phyloP scores from a whole-genome alignment of 2,329 filamentous ascomycete species.

The Paracoccidioides lutzii region DNA sequence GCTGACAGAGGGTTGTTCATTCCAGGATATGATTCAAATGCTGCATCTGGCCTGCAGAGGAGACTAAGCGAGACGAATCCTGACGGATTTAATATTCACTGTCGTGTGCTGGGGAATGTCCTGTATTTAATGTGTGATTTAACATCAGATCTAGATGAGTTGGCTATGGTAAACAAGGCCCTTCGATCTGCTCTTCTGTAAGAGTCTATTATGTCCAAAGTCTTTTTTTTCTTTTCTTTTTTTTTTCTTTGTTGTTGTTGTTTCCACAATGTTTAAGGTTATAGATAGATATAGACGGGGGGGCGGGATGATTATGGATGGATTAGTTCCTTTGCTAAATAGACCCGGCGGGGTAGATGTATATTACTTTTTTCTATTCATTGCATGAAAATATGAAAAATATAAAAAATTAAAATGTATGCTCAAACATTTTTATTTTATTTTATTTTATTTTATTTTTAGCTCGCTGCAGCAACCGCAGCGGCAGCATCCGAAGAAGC shows the following conservation, averaged over 20 bases:
- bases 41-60: slow-evolving; percentile 41
- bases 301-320: too few relatives aligned
- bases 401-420: background rate
- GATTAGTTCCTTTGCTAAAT: too few relatives aligned
- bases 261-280: too few relatives aligned
- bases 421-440: background rate
- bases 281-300: too few relatives aligned
- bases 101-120: slow-evolving; percentile 48
- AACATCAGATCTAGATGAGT: slow-evolving; percentile 33
- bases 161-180: slow-evolving; percentile 29
- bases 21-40: slow-evolving; percentile 44
- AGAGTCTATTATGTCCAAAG: background rate
- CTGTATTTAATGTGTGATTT: slow-evolving; percentile 49
- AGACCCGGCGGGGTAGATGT: too few relatives aligned
- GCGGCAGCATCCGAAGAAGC: background rate
- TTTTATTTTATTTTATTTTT: background rate
- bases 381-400: too few relatives aligned
- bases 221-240: too few relatives aligned
- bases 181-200: slow-evolving; percentile 25
- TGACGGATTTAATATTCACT: slow-evolving; percentile 40
- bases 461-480: background rate
- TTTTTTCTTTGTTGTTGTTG: background rate
- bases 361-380: too few relatives aligned
- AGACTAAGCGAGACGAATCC: slow-evolving; percentile 30
- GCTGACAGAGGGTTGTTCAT: background rate